phyloP scores from a whole-genome alignment of 768 basidiomycete species.

The Gelatoporia subvermispora region DNA sequence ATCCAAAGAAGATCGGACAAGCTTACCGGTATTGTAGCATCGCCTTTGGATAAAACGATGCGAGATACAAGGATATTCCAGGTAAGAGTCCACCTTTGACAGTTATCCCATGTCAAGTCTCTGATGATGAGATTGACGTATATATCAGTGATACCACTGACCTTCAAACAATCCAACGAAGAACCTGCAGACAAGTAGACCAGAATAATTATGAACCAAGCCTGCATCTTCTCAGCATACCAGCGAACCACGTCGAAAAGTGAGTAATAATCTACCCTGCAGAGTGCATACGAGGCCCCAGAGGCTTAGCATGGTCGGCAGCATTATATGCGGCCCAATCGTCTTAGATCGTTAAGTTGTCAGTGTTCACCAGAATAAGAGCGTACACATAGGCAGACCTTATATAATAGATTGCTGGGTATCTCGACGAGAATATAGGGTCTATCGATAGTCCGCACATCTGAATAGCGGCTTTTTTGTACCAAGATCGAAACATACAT shows the following conservation, averaged over 20 bases:
- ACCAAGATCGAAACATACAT: not conserved
- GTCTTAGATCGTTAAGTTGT: slow-evolving; percentile 19
- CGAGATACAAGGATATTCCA: slow-evolving; percentile 22
- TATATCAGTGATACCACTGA: slow-evolving; percentile 16
- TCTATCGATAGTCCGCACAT: slow-evolving; percentile 21
- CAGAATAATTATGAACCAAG: slow-evolving; percentile 43
- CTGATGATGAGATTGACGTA: slow-evolving; percentile 3
- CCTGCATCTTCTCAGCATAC: slow-evolving; percentile 11
- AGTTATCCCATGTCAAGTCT: not conserved
- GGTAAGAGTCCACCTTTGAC: slow-evolving; percentile 40
- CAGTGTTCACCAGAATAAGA: not conserved
- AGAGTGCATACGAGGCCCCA: slow-evolving; percentile 68
- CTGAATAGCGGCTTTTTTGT: slow-evolving; percentile 4
- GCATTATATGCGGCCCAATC: slow-evolving; percentile 52
- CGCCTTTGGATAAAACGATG: slow-evolving; percentile 24
- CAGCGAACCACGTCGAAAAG: too few species aligned
- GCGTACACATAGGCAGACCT: not conserved
- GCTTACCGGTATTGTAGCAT: slow-evolving; percentile 25
- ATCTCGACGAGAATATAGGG: slow-evolving; percentile 23
- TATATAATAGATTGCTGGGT: slow-evolving; percentile 21
- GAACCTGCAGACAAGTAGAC: slow-evolving; percentile 46
- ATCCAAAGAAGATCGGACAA: slow-evolving; percentile 53
- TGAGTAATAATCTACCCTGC: slow-evolving; percentile 44
- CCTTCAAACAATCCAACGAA: slow-evolving; percentile 58
- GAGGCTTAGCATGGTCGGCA: slow-evolving; percentile 56